These are phyloP conservation scores for Wilhelminamyces savonicus DNA, from an alignment of 805 yeast species.

Conservation along the genomic window DNA sequence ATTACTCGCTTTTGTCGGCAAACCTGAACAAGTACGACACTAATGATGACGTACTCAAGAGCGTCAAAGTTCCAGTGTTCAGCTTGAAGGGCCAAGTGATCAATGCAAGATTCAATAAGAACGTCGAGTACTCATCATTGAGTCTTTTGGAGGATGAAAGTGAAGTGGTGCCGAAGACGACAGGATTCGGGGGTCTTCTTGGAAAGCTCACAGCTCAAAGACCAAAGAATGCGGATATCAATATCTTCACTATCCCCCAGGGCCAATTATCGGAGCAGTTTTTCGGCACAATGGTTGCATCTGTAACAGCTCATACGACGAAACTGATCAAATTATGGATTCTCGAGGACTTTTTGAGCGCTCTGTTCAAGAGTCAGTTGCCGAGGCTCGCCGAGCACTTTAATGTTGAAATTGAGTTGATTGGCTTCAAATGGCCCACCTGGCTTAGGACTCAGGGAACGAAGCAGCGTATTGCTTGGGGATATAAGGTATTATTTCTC, in stretches of 20 bases:
- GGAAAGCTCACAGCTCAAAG: constrained; percentile 3
- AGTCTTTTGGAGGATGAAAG: constrained; percentile 6
- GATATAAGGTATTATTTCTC: constrained; percentile 76
- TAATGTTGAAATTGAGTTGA: constrained; percentile 65
- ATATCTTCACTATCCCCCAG: constrained; percentile 77
- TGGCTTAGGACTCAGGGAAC: constrained; percentile 82
- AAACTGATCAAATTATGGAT: constrained; percentile 75
- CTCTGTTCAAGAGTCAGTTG: constrained; percentile 55
- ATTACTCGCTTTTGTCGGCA: constrained; percentile 30
- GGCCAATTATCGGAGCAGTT: constrained; percentile 76
- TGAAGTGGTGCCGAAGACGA: background rate
- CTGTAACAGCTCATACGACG: constrained; percentile 59
- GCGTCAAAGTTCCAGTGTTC: constrained; percentile 26
- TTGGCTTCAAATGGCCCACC: constrained; percentile 89
- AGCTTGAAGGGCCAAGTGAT: constrained; percentile 42
- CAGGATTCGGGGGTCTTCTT: background rate
- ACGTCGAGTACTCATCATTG: constrained; percentile 11
- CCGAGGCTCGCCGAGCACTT: constrained; percentile 51
- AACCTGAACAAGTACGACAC: constrained; percentile 34
- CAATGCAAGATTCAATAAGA: constrained; percentile 39
- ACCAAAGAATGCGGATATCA: constrained; percentile 52
- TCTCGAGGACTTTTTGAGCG: constrained; percentile 73
- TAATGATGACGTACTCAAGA: constrained; percentile 15
- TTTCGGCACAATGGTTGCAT: constrained; percentile 70
- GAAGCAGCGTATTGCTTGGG: constrained; percentile 78